Evolutionary conservation across 768 basidiomycete species (phyloP), one percentile per base, ranked within the genome.

Genomic region (Suillus bovinus): DNA sequence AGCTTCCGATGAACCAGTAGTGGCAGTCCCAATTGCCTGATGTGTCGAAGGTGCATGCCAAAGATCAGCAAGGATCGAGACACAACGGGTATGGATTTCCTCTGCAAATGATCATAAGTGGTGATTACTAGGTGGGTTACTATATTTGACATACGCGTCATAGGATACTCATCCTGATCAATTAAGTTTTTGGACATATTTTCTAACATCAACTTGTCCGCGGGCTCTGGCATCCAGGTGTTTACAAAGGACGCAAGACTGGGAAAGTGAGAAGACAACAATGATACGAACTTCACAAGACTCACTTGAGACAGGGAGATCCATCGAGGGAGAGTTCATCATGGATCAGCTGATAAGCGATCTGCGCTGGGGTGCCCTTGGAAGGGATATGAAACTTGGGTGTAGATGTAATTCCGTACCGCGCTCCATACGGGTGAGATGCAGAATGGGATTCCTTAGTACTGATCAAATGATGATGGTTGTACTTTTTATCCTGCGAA

Each of bases 111-210:
- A 22, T 49, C 16, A 39, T 64, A 1, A 22, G 49, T 5, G 49
- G 41, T 8, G 36, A 29, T 31, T 16, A 34, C 20, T 55, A 17
- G 20, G 8, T 17, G 11, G 3, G 8, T 11, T 9, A 38, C 31
- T 17, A 9, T 11, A 11, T 20, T 5, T 41, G 56, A 72, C 72
- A 52, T 66, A 78, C 81, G 82, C 0, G 83, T 84, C 61, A 81
- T 80, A 17, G 88, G 87, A 69, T 89, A 89, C 68, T 90, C 88
- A 63, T 88, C 88, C 65, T 84, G 82, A 69, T 89, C 88, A 41
- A 88, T 87, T 36, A 89, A 72, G 70, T 89, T 89, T 73, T 88
- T 88, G 68, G 79, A 78, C 61, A 87, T 78, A 69, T 88, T 87
- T 73, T 89, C 88, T 59, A 79, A 63, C 81, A 87, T 84, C 59